Percentiles rank a stretch among this genome's conserved stretches.
Evolutionary conservation across 345 rosid species (phyloP).

Genomic region (Eucalyptus marginata): DNA sequence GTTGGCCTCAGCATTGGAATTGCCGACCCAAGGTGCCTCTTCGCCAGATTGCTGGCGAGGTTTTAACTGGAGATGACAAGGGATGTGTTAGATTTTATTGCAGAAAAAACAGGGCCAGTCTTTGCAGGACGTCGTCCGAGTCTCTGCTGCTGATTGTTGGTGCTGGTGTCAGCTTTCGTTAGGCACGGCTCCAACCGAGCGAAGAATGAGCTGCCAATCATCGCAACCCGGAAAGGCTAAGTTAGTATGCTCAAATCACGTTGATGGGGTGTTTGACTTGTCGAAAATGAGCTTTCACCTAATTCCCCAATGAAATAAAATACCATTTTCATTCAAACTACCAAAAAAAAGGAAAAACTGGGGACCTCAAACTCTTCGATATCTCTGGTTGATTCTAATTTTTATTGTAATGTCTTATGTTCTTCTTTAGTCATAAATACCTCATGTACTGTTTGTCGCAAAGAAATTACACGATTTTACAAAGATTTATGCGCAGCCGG

Average conservation of each 20-base stretch:
- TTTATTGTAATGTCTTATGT: slow-evolving; percentile 21
- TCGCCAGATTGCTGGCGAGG: not conserved
- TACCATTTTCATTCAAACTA: not conserved
- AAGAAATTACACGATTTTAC: not conserved
- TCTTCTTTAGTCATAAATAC: not conserved
- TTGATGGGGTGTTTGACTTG: not conserved
- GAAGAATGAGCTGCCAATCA: not conserved
- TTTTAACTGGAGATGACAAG: not conserved
- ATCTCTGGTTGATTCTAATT: not conserved
- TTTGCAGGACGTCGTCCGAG: not conserved
- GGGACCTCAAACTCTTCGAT: not conserved
- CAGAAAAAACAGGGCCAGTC: not conserved
- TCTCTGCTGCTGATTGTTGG: not conserved
- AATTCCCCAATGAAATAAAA: not conserved
- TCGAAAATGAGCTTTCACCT: not conserved
- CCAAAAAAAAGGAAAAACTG: not conserved
- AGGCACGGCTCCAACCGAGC: not conserved
- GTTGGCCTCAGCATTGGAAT: not conserved
- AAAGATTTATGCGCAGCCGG: not conserved
- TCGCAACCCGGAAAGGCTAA: not conserved
- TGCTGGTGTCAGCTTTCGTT: not conserved
- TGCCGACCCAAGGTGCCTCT: not conserved
- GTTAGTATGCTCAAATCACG: not conserved
- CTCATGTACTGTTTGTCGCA: not conserved
- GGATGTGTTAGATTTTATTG: not conserved